Percentiles rank a stretch among this genome's conserved stretches.
Evolutionary conservation across 2,329 filamentous ascomycete species (phyloP).

Genomic region (Rachicladosporium sp.): DNA sequence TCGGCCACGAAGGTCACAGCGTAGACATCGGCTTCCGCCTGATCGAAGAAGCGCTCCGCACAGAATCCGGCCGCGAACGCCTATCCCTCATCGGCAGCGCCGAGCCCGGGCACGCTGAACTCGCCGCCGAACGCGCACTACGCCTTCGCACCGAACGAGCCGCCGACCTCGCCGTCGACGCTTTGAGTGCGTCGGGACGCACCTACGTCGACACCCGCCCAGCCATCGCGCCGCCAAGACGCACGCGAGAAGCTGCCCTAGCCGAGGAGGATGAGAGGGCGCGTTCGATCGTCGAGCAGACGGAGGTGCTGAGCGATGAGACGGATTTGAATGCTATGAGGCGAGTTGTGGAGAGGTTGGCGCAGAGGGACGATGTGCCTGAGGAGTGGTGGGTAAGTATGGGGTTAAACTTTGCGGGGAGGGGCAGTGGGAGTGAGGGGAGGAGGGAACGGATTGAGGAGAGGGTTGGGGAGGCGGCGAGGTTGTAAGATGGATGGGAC

Average conservation of each 20-base stretch:
- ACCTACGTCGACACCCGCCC: background rate
- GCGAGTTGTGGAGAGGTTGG: slow-evolving; percentile 57
- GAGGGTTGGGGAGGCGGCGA: slow-evolving; percentile 2
- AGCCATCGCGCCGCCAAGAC: slow-evolving; percentile 14
- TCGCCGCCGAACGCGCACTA: too few species aligned
- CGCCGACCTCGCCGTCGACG: slow-evolving; percentile 1
- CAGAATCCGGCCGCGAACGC: slow-evolving; percentile 15
- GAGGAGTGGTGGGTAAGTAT: slow-evolving; percentile 60
- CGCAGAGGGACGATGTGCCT: slow-evolving; percentile 60
- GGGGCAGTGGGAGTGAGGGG: slow-evolving; percentile 10
- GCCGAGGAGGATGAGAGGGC: slow-evolving; percentile 1
- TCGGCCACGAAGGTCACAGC: slow-evolving; percentile 10
- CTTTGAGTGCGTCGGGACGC: background rate
- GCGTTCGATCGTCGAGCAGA: slow-evolving; percentile 10
- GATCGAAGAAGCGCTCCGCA: slow-evolving; percentile 19
- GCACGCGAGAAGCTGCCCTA: slow-evolving; percentile 13
- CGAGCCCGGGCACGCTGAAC: background rate
- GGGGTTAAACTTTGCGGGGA: slow-evolving; percentile 27
- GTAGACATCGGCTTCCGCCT: slow-evolving; percentile 22
- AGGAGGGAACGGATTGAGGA: slow-evolving; percentile 1
- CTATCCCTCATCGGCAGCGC: slow-evolving; percentile 11
- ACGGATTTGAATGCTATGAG: slow-evolving; percentile 52
- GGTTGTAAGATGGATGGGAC: background rate
- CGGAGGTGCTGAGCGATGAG: slow-evolving; percentile 13
- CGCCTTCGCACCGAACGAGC: background rate